Base-by-base conservation (phyloP, 2,329 filamentous ascomycete genomes). In the Nannizzia gypsea region DNA sequence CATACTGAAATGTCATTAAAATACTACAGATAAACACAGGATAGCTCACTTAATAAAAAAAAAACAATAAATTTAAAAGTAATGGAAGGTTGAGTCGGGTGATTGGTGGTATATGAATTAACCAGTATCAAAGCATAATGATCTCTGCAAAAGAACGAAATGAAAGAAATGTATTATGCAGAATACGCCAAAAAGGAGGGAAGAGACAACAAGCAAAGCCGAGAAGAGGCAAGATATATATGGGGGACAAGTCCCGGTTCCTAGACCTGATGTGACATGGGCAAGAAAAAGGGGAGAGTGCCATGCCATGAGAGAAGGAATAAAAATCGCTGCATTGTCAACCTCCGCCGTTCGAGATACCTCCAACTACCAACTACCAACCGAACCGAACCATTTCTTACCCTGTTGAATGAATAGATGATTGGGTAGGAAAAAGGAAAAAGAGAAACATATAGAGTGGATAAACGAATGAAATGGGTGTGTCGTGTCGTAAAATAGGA, bases 221-320 rank as follows among this genome's bases (percentile, higher is more conserved):
- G 50, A 54, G 50, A 54, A 15, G 9, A 52, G 44, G 20, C 46
- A 54, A n/a, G 22, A 54, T 54, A 54, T 54, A 54, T 54, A 54
- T 54, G 50, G 28, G 50, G 28, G 15, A 42, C 15, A n/a, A 54
- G 50, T 15, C 26, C 24, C 13, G 50, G 24, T 54, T 34, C 28
- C 6, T 54, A 48, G 20, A 26, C 20, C 20, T 54, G 24, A 54
- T 6, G 13, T 17, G 6, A n/a, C 28, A 34, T n/a, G 26, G 31
- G 3, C 31, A 36, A 36, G 9, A 36, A 36, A 36, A 36, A 11
- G 31, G 1, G 31, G 13, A 13, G 31, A n/a, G n/a, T n/a, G n/a
- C 31, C 31, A 3, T 36, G 31, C 50, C 24, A 34, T 54, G 50
- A 17, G 28, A 54, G 6, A 13, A 36, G 31, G 31, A 36, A 36